Evolutionary conservation across 495 filamentous ascomycete genomes (phyloP).

Genomic region (Bacidia rubella): DNA sequence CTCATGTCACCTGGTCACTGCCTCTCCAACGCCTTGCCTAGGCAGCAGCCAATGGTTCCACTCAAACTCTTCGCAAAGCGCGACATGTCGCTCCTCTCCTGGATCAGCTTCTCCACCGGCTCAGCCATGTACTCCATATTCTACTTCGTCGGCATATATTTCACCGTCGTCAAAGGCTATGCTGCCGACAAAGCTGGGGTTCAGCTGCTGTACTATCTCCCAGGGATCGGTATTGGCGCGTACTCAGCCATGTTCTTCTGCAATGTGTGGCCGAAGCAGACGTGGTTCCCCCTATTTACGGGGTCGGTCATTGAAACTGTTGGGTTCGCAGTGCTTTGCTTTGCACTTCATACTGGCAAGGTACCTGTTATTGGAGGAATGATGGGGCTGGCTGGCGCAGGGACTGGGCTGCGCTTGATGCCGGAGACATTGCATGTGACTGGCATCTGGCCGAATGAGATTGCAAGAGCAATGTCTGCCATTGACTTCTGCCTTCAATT

Average conservation of each 20-base stretch:
- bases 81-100: conserved; percentile 39
- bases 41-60: conserved; percentile 43
- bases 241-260: conserved; percentile 40
- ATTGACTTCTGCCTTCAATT: conserved; percentile 39
- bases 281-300: conserved; percentile 35
- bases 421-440: conserved; percentile 37
- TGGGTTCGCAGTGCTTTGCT: conserved; percentile 34
- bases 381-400: conserved; percentile 44
- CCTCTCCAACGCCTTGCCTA: conserved; percentile 30
- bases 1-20: conserved; percentile 34
- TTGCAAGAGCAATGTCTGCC: conserved; percentile 37
- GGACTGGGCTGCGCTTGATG: conserved; percentile 39
- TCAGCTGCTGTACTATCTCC: conserved; percentile 36
- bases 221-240: conserved; percentile 34
- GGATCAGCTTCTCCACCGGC: conserved; percentile 39
- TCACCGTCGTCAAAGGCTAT: conserved; percentile 37
- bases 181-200: conserved; percentile 34
- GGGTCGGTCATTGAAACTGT: conserved; percentile 35
- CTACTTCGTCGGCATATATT: conserved; percentile 50
- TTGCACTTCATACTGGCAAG: conserved; percentile 29
- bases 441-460: conserved; percentile 38
- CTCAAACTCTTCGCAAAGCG: conserved; percentile 34
- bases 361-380: conserved; percentile 38
- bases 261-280: conserved; percentile 43
- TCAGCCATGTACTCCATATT: conserved; percentile 39